Conservation (phyloP, 805 yeast genomes). For the Metschnikowia reukaufii region DNA sequence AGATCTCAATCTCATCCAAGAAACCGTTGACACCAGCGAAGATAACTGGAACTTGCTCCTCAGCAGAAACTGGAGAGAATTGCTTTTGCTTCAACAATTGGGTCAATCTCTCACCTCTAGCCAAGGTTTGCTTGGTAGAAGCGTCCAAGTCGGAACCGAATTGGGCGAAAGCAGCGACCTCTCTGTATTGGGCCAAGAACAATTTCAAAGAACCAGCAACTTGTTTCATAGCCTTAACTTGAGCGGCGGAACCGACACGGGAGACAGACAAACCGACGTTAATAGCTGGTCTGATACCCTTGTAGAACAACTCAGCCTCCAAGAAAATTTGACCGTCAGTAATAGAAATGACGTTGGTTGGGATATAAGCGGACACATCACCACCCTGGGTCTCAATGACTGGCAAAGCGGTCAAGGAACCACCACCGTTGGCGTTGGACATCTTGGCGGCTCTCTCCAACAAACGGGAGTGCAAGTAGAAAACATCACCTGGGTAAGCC, state of each 20-base stretch:
- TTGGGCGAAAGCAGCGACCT: slow-evolving; percentile 99
- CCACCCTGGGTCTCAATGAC: slow-evolving; percentile 98
- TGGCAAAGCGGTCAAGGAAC: slow-evolving; percentile 95
- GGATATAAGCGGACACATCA: slow-evolving; percentile 97
- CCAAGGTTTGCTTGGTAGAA: slow-evolving; percentile 97
- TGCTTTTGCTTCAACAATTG: slow-evolving; percentile 98
- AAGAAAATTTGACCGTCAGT: slow-evolving; percentile 98
- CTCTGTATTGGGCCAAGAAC: slow-evolving; percentile 99
- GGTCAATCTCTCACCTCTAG: slow-evolving; percentile 99
- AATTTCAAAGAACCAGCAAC: slow-evolving; percentile 99
- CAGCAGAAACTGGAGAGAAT: slow-evolving; percentile 95
- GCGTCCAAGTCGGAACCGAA: slow-evolving; percentile 99
- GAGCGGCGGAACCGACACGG: slow-evolving; percentile 99
- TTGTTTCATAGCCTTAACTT: slow-evolving; percentile 99
- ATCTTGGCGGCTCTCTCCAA: slow-evolving; percentile 98
- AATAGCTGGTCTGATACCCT: slow-evolving; percentile 99
- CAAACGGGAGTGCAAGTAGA: slow-evolving; percentile 92
- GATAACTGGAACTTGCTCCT: slow-evolving; percentile 98
- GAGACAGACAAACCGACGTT: slow-evolving; percentile 99
- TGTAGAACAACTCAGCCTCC: slow-evolving; percentile 99
- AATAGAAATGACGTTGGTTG: slow-evolving; percentile 94
- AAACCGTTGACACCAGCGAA: slow-evolving; percentile 99
- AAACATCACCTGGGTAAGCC: slow-evolving; percentile 96
- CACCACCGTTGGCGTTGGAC: slow-evolving; percentile 86
- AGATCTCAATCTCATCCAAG: slow-evolving; percentile 84